Conservation (phyloP, 495 filamentous ascomycete species). For the Penicillium atrosanguineum region DNA sequence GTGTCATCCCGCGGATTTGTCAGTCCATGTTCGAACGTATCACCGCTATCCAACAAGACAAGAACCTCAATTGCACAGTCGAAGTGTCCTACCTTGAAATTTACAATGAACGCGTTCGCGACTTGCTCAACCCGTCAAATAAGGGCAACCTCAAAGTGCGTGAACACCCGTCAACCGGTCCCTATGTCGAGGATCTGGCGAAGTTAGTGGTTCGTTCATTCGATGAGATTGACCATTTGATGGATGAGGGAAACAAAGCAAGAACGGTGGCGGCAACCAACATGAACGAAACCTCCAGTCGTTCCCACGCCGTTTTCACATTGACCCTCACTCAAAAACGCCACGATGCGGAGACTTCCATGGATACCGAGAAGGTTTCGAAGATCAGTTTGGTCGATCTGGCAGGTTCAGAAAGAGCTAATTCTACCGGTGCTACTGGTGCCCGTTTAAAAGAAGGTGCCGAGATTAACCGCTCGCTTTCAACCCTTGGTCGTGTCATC, state of each 20-base stretch:
- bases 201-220: conserved; percentile 98
- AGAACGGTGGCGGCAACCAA: conserved; percentile 97
- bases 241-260: conserved; percentile 99
- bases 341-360: conserved; percentile 87
- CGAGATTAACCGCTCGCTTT: conserved; percentile 96
- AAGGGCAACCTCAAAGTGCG: conserved; percentile 96
- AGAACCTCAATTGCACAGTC: conserved; percentile 80
- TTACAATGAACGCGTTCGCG: conserved; percentile 97
- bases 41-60: conserved; percentile 68
- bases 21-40: conserved; percentile 96
- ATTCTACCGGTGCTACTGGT: conserved; percentile 91
- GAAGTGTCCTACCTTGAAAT: conserved; percentile 99
- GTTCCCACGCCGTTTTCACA: conserved; percentile 97
- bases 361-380: conserved; percentile 96
- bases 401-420: conserved; percentile 95
- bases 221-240: conserved; percentile 90
- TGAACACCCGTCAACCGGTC: conserved; percentile 95
- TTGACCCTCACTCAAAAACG: conserved; percentile 92
- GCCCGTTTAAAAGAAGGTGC: conserved; percentile 97
- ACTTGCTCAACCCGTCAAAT: conserved; percentile 92
- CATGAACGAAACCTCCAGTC: conserved; percentile 99
- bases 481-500: conserved; percentile 96
- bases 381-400: conserved; percentile 98
- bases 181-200: conserved; percentile 96
- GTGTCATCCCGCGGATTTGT: conserved; percentile 97